Conservation (phyloP, 768 basidiomycete genomes). For the Termitomyces heimii region DNA sequence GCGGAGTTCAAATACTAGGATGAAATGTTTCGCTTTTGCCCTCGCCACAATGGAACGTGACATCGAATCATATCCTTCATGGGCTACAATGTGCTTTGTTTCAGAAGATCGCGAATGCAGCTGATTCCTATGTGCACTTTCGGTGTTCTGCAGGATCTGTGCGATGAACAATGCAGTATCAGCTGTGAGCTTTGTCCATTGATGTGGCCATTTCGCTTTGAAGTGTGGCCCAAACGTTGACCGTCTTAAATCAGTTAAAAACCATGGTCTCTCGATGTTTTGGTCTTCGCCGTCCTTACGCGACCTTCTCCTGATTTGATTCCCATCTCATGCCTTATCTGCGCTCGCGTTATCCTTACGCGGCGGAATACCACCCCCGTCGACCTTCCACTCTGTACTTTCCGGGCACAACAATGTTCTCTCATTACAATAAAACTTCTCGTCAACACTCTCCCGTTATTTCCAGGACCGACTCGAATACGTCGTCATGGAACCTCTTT, state of each 20-base stretch:
- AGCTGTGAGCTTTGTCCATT: constrained; percentile 10
- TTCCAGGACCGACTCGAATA: background rate
- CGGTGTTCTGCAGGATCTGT: background rate
- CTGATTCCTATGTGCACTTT: background rate
- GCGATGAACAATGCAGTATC: constrained; percentile 4
- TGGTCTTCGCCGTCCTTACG: background rate
- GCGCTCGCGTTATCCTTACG: background rate
- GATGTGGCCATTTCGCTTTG: constrained; percentile 5
- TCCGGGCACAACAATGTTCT: background rate
- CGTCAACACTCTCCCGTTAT: background rate
- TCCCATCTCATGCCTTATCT: background rate
- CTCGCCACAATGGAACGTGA: background rate
- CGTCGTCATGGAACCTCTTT: background rate
- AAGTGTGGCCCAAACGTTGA: constrained; percentile 7
- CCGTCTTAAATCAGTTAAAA: constrained; percentile 3
- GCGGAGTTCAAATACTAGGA: background rate
- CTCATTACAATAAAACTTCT: background rate
- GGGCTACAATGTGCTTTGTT: background rate
- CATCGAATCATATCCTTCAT: background rate
- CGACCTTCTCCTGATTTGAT: background rate
- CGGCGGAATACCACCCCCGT: background rate
- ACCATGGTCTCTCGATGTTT: background rate
- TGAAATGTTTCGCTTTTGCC: background rate
- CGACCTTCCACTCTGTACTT: background rate
- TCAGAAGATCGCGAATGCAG: background rate